Percentiles rank a stretch among this genome's conserved stretches.
Evolutionary conservation across 2,329 filamentous ascomycete genomes (phyloP).

Genomic region (Nakataea oryzae): DNA sequence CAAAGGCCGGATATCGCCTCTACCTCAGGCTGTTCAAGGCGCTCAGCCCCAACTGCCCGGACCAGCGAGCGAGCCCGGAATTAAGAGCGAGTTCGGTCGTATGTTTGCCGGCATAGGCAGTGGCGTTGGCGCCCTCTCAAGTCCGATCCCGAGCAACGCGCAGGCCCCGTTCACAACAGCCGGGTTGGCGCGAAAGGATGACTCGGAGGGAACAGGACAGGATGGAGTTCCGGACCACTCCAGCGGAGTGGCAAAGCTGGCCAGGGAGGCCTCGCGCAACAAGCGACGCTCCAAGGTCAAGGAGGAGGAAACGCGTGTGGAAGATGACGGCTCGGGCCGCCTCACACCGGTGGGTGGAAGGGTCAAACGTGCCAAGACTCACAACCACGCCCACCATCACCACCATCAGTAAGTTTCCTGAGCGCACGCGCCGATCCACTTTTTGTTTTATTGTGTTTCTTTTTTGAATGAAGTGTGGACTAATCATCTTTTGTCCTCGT

Average conservation of each 20-base stretch:
- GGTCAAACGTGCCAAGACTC: conserved; percentile 58
- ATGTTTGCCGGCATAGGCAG: conserved; percentile 88
- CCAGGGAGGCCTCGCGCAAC: conserved; percentile 31
- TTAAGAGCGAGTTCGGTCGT: conserved; percentile 89
- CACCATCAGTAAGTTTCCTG: conserved; percentile 44
- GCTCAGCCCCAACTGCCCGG: conserved; percentile 73
- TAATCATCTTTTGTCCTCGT: conserved; percentile 3
- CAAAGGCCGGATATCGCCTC: conserved; percentile 72
- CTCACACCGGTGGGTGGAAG: conserved; percentile 46
- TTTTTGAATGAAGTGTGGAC: neutral
- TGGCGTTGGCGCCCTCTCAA: conserved; percentile 41
- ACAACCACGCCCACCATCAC: conserved; percentile 46
- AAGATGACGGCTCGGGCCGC: conserved; percentile 55
- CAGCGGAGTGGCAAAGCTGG: conserved; percentile 18
- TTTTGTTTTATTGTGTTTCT: neutral
- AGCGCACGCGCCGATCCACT: neutral
- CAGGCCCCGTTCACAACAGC: conserved; percentile 35
- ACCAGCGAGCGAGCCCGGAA: conserved; percentile 72
- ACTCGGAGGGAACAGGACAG: conserved; percentile 31
- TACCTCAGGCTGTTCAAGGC: conserved; percentile 89
- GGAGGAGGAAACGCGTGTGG: conserved; percentile 60
- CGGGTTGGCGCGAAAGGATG: conserved; percentile 39
- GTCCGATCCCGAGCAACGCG: conserved; percentile 33
- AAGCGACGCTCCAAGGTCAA: conserved; percentile 59
- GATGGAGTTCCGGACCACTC: conserved; percentile 32